Base-by-base conservation (phyloP, 2,329 filamentous ascomycete species). In the Apiospora pterosperma region DNA sequence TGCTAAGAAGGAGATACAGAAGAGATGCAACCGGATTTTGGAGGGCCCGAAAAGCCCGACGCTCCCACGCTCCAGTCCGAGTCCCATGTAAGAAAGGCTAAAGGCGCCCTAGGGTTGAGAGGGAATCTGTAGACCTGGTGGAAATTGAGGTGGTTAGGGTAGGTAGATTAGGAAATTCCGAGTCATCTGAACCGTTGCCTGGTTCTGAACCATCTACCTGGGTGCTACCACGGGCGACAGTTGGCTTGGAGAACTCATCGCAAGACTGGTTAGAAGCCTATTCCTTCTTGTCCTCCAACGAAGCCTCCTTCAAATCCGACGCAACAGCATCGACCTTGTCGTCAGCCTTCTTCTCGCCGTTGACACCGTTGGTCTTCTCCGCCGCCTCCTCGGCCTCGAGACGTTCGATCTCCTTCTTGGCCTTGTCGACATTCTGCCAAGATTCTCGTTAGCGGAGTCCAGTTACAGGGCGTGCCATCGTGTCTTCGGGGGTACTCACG, bases 331-430 rank as follows among this genome's bases (percentile, higher is more conserved):
- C 87, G 62, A 88, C 84, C 64, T 81, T 80, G 67, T 82, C 78
- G 65, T 81, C 78, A 67, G 76, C 73, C 66, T 81, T 82, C 66
- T 81, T 82, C 68, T 84, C 81, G 67, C 77, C 82, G 74, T 81
- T 82, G 69, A 69, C 73, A 69, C 76, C 78, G 71, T 80, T 83
- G 70, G 77, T 75, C 41, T 75, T 80, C 68, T 83, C 83, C 67
- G 79, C 81, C 63, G 81, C 79, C 73, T 87, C 86, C 69, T 86
- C 83, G 64, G 89, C 88, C 76, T 97, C 95, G 64, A 98, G 87
- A 71, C 90, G 89, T 76, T 94, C 92, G 68, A 99, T 96, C 79
- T 97, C 93, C 80, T 95, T 95, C 84, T 97, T 91, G 67, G 96
- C 96, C 81, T 97, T 97, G 69, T 93, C 92, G 67, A 98, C 90